Evolutionary conservation across 2,329 filamentous ascomycete species (phyloP), one percentile per base, ranked within the genome.

Genomic region (Trichoderma lentiforme): DNA sequence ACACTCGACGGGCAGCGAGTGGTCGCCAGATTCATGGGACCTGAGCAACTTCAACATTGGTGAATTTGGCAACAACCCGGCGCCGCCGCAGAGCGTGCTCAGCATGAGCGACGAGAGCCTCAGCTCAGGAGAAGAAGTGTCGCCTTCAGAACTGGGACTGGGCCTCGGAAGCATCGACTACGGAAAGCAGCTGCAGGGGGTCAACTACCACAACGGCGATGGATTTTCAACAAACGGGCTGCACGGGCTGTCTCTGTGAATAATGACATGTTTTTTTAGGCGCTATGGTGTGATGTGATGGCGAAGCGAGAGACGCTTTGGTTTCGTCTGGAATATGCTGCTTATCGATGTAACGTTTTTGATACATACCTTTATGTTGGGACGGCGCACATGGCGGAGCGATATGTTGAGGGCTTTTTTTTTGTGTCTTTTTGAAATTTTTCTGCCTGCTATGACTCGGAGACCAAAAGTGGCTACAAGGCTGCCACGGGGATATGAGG

Each of bases 11-110:
- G 77, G 80, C 47, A 80, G 79, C 24, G 83, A 83, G 66, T 90
- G 88, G 89, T 87, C 87, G 2, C 86, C 87, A 0, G 87, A 89
- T 72, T 82, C 86, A 2, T 90, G 88, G 85, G 87, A 89, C 67
- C 78, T 89, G 53, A 81, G 83, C 21, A 81, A 82, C 14, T 87
- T 88, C 76, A 86, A 83, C 73, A 81, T 89, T 12, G 83, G 81
- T 4, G 86, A 88, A n/a, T 82, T 86, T 71, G 81, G 78, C 6
- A 79, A 80, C 26, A 82, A 81, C 67, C 80, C 82, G 0, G 81
- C 80, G 1, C 81, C 84, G 30, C 82, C 86, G 11, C 86, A 87
- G 74, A 88, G 86, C 72, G 86, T 87, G 43, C 80, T 87, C 21
- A 89, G 86, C 76, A 79, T 88, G 61, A 89, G 87, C 73, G 87